Conservation (phyloP, 2,329 filamentous ascomycete species). For the Aurifilum marmelostoma region DNA sequence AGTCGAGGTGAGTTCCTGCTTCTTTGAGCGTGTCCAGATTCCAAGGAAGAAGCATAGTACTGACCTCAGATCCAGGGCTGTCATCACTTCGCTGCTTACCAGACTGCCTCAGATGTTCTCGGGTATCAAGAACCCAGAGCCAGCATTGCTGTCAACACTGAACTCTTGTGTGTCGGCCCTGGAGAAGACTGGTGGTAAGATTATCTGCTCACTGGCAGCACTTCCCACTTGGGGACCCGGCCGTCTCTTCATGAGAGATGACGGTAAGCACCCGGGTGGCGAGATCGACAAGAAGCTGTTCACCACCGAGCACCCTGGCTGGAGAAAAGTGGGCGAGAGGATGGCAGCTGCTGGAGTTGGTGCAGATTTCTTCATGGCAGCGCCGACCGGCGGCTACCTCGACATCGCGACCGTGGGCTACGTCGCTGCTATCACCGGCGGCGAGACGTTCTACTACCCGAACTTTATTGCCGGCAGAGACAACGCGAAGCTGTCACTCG, state of each 20-base stretch:
- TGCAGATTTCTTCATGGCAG: slow-evolving; percentile 91
- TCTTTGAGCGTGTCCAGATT: slow-evolving; percentile 30
- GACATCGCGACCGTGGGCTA: slow-evolving; percentile 92
- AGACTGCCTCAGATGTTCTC: slow-evolving; percentile 86
- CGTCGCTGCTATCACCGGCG: slow-evolving; percentile 85
- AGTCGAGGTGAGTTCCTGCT: slow-evolving; percentile 72
- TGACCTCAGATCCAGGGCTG: slow-evolving; percentile 52
- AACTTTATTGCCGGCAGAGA: slow-evolving; percentile 92
- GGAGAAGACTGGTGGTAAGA: slow-evolving; percentile 86
- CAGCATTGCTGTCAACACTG: slow-evolving; percentile 81
- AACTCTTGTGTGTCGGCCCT: slow-evolving; percentile 84
- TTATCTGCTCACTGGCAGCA: slow-evolving; percentile 84
- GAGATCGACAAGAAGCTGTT: slow-evolving; percentile 93
- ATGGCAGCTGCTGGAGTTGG: slow-evolving; percentile 88
- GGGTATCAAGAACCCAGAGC: slow-evolving; percentile 85
- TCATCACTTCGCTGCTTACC: slow-evolving; percentile 85
- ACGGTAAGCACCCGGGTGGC: slow-evolving; percentile 81
- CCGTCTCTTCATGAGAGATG: slow-evolving; percentile 81
- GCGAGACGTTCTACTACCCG: slow-evolving; percentile 94
- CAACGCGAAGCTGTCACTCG: slow-evolving; percentile 77
- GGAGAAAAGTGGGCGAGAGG: slow-evolving; percentile 83
- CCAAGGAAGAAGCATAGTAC: slow-evolving; percentile 18
- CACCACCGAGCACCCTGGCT: slow-evolving; percentile 84
- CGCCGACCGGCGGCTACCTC: slow-evolving; percentile 86
- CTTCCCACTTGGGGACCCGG: slow-evolving; percentile 92